Evolutionary conservation across 2,329 filamentous ascomycete genomes (phyloP).

Genomic region (Trichophyton simii): DNA sequence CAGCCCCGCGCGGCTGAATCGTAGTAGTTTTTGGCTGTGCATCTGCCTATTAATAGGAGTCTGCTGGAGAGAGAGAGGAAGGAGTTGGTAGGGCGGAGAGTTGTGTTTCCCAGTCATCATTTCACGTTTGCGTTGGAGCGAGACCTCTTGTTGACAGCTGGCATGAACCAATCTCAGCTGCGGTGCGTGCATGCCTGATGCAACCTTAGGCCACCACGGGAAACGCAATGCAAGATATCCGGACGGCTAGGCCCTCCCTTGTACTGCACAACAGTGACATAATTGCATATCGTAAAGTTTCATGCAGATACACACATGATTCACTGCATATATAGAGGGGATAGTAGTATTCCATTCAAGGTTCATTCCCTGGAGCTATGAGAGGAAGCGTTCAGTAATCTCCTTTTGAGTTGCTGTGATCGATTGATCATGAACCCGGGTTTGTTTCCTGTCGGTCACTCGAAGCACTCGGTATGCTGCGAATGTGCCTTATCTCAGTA

Average conservation of each 20-base stretch:
- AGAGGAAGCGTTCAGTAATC: background rate
- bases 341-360: background rate
- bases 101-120: background rate
- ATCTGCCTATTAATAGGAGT: background rate
- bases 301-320: background rate
- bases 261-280: background rate
- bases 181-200: background rate
- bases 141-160: background rate
- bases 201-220: background rate
- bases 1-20: background rate
- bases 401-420: background rate
- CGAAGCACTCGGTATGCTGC: no score
- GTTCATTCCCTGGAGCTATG: background rate
- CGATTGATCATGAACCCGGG: background rate
- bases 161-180: background rate
- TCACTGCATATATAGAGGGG: background rate
- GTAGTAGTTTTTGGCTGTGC: background rate
- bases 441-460: background rate
- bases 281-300: background rate
- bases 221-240: background rate
- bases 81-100: background rate
- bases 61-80: background rate
- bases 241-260: background rate
- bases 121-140: background rate
- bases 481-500: no score